Evolutionary conservation across 116 monocot genomes (phyloP).

Genomic region (Zostera marina): DNA sequence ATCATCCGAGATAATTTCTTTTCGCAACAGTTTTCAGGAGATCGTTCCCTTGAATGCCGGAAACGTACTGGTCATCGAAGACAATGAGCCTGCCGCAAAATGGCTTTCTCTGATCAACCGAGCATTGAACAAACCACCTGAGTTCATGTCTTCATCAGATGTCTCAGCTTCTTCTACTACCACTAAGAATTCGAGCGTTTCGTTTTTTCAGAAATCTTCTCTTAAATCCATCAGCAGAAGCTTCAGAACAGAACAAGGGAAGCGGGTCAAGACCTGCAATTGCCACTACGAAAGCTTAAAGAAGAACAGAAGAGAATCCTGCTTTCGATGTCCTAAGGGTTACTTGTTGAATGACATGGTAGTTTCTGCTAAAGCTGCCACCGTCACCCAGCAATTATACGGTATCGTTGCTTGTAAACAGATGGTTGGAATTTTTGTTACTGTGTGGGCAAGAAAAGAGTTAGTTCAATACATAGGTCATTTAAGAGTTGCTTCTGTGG

Average conservation of each 20-base stretch:
- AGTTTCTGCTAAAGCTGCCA: background rate
- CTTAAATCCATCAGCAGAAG: conserved; percentile 42
- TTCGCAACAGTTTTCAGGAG: conserved; percentile 98
- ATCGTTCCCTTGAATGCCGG: conserved; percentile 94
- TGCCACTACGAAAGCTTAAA: conserved; percentile 35
- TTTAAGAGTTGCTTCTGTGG: conserved; percentile 50
- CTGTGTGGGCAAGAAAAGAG: conserved; percentile 63
- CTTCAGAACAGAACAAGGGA: conserved; percentile 28
- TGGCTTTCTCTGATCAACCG: conserved; percentile 67
- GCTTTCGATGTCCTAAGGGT: conserved; percentile 37
- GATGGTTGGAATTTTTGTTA: conserved; percentile 91
- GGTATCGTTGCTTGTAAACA: conserved; percentile 56
- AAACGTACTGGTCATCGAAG: conserved; percentile 75
- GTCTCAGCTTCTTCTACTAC: conserved; percentile 14
- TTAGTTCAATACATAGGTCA: conserved; percentile 61
- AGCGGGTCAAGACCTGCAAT: conserved; percentile 47
- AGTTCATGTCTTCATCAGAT: background rate
- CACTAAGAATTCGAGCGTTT: background rate
- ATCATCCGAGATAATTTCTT: no score
- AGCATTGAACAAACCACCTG: conserved; percentile 34
- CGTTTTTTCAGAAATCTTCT: conserved; percentile 55
- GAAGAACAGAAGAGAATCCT: conserved; percentile 34
- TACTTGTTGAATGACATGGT: conserved; percentile 1
- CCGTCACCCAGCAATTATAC: conserved; percentile 28
- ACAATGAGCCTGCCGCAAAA: conserved; percentile 62